Conservation (phyloP, 345 rosid species). For the Ceriops decandra region DNA sequence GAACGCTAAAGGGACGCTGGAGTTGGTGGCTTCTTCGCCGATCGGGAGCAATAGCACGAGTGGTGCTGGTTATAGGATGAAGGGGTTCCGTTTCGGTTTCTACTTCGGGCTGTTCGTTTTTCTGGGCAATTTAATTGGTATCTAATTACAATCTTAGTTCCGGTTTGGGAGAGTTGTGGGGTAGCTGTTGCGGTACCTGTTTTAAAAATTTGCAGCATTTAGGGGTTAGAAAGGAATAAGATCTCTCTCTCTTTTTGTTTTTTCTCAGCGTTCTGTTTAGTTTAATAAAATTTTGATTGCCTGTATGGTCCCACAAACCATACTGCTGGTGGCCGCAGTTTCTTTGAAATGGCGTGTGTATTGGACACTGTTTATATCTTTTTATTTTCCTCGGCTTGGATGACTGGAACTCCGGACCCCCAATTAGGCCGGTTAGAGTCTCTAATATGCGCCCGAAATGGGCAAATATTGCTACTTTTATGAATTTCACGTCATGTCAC, state of each 20-base stretch:
- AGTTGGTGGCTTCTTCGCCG: background rate
- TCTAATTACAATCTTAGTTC: background rate
- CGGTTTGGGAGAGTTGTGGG: background rate
- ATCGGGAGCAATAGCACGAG: background rate
- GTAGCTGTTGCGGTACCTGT: background rate
- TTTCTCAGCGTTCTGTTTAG: too few relatives aligned
- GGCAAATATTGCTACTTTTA: too few relatives aligned
- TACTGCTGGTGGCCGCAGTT: constrained; percentile 10
- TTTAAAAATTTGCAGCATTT: background rate
- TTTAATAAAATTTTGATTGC: too few relatives aligned
- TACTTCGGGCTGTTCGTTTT: constrained; percentile 11
- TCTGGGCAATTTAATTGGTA: constrained; percentile 6
- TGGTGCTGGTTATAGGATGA: constrained; percentile 5
- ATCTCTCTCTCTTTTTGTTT: background rate
- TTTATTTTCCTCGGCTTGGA: too few relatives aligned
- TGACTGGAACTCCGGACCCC: too few relatives aligned
- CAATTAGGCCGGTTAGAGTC: too few relatives aligned
- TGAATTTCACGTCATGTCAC: too few relatives aligned
- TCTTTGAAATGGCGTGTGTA: background rate
- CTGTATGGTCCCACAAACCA: too few relatives aligned
- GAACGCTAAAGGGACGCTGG: constrained; percentile 2
- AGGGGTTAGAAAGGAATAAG: background rate
- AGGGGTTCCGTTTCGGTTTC: constrained; percentile 3
- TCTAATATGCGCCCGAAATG: too few relatives aligned
- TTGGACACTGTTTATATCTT: too few relatives aligned